These are phyloP conservation scores for Leishmania martiniquensis DNA, from an alignment of 208 protist genomes.

Conservation along the genomic window DNA sequence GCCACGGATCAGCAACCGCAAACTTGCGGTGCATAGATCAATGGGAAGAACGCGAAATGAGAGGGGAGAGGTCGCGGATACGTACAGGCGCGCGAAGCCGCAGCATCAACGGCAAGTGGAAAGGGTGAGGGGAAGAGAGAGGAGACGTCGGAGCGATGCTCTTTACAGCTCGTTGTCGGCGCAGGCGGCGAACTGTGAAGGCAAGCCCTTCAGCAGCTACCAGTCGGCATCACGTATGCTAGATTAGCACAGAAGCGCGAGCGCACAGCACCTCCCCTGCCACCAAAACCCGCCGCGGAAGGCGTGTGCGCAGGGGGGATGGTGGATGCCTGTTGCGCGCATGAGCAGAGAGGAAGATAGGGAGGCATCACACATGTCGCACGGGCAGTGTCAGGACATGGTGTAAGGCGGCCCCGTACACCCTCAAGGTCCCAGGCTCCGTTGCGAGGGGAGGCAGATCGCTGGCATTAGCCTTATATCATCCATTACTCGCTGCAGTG, in stretches of 20 bases:
- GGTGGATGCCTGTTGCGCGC: neutral
- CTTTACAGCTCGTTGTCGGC: neutral
- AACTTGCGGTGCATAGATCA: no score
- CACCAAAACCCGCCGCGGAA: neutral
- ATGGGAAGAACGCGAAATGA: no score
- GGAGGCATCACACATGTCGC: neutral
- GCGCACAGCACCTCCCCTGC: neutral
- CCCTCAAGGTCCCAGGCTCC: neutral
- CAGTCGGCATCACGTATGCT: neutral
- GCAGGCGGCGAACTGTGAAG: neutral
- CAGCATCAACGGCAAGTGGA: neutral
- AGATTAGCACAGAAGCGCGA: neutral
- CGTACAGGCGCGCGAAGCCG: no score
- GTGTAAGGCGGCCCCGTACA: neutral
- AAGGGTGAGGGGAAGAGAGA: no score
- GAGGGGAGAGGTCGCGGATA: no score
- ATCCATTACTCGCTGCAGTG: conserved; percentile 6
- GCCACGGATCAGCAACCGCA: no score
- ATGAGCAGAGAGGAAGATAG: neutral
- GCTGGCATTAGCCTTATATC: conserved; percentile 1
- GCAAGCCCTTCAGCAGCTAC: neutral
- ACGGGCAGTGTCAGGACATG: neutral
- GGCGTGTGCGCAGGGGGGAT: neutral
- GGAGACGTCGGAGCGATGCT: neutral
- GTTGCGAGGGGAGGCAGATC: neutral